These are phyloP conservation scores for Metschnikowia peoriensis DNA, from an alignment of 805 yeast species.

Conservation along the genomic window DNA sequence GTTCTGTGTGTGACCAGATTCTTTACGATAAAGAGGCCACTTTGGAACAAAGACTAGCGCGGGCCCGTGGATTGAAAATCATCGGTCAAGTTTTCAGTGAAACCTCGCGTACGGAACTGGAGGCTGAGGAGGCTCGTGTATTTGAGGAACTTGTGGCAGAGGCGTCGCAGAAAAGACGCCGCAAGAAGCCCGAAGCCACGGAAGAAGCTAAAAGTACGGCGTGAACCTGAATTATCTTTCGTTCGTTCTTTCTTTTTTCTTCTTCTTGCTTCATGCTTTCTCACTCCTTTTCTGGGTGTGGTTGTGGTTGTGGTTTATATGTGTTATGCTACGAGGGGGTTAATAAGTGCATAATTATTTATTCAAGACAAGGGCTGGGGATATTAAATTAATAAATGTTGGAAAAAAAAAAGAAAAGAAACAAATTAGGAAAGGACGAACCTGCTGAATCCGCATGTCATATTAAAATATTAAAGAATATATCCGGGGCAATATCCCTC, in stretches of 20 bases:
- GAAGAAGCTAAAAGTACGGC: not conserved
- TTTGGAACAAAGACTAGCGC: constrained; percentile 44
- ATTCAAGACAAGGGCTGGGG: not conserved
- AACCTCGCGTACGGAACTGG: constrained; percentile 61
- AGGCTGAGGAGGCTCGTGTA: constrained; percentile 72
- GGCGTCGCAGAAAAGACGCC: constrained; percentile 39
- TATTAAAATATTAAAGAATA: too few relatives aligned
- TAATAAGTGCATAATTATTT: not conserved
- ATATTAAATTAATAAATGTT: too few relatives aligned
- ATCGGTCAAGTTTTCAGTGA: constrained; percentile 63
- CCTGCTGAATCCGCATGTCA: too few relatives aligned
- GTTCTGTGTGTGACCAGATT: constrained; percentile 67
- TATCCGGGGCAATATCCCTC: too few relatives aligned
- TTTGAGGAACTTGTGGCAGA: constrained; percentile 68
- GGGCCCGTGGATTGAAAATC: constrained; percentile 62
- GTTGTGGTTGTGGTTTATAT: not conserved
- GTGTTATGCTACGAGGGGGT: not conserved
- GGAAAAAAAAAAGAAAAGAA: too few relatives aligned
- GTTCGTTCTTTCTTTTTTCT: not conserved
- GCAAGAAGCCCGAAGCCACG: constrained; percentile 3
- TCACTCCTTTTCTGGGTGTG: not conserved
- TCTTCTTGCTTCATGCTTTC: not conserved
- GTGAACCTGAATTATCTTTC: not conserved
- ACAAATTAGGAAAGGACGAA: too few relatives aligned
- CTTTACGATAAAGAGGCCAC: constrained; percentile 56